A percentile compares a stretch with the other conserved stretches of the same genome.
Conservation (phyloP, 768 basidiomycete species). For the Lactarius indigo region DNA sequence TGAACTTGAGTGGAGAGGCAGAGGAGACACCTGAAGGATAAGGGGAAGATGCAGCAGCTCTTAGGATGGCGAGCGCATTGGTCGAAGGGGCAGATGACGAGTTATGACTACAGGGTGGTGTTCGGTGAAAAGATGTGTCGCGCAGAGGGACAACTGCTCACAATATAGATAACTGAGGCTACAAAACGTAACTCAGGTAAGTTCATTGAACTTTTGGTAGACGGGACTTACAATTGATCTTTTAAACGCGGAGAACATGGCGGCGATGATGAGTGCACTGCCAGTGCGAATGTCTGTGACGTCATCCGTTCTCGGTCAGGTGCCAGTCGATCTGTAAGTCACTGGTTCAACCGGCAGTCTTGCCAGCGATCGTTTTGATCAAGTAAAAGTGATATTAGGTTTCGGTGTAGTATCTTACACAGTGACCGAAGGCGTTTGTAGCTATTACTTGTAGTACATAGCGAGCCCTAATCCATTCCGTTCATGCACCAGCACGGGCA, state of each 20-base stretch:
- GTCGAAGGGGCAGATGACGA: conserved; percentile 61
- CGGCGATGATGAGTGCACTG: not conserved
- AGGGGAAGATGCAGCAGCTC: conserved; percentile 52
- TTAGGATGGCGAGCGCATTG: conserved; percentile 57
- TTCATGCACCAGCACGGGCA: no score
- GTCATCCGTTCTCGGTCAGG: not conserved
- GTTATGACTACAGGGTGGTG: conserved; percentile 48
- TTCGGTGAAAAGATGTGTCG: not conserved
- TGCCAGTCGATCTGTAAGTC: no score
- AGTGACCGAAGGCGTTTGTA: no score
- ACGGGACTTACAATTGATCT: conserved; percentile 16
- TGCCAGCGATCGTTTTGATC: no score
- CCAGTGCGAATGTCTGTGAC: not conserved
- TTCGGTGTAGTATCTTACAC: no score
- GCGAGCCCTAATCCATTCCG: no score
- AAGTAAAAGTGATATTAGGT: no score
- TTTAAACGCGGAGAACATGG: conserved; percentile 26
- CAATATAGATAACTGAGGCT: conserved; percentile 26
- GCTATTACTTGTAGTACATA: no score
- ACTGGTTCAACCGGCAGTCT: no score
- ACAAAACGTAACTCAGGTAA: not conserved
- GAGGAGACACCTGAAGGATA: conserved; percentile 53
- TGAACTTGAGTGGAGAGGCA: conserved; percentile 57
- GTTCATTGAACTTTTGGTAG: not conserved
- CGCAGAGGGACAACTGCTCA: not conserved